Conservation (phyloP, 306 rosid species). For the Dryas alaskensis region DNA sequence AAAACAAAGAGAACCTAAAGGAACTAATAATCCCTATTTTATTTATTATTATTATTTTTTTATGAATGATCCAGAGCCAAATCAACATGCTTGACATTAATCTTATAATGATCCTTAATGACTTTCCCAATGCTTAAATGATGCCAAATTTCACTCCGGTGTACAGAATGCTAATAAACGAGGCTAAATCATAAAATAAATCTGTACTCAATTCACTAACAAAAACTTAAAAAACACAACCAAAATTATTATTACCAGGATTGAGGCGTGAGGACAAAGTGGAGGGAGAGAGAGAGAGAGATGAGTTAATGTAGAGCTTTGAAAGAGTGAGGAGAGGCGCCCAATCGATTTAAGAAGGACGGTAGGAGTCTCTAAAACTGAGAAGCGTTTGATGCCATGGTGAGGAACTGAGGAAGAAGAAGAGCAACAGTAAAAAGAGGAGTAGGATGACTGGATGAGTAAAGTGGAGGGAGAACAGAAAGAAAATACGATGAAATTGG, state of each 20-base stretch:
- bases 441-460: neutral
- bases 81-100: neutral
- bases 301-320: constrained; percentile 26
- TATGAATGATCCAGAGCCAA: neutral
- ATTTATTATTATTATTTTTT: neutral
- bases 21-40: neutral
- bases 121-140: neutral
- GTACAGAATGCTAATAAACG: neutral
- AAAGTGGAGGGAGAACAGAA: constrained; percentile 7
- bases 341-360: constrained; percentile 7
- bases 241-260: constrained; percentile 1
- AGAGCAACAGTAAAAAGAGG: neutral
- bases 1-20: constrained; percentile 1
- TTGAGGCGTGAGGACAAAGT: constrained; percentile 3
- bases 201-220: neutral
- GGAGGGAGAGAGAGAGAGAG: constrained; percentile 7
- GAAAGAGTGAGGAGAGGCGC: constrained; percentile 22
- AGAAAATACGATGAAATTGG: neutral
- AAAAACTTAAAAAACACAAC: neutral
- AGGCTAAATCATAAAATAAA: neutral
- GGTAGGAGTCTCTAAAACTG: constrained; percentile 9
- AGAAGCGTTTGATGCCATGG: constrained; percentile 14
- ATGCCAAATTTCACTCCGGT: neutral
- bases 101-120: neutral
- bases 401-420: neutral